Percentiles rank a stretch among this genome's conserved stretches.
Conservation (phyloP, 306 rosid species). For the Adenanthera pavonina region DNA sequence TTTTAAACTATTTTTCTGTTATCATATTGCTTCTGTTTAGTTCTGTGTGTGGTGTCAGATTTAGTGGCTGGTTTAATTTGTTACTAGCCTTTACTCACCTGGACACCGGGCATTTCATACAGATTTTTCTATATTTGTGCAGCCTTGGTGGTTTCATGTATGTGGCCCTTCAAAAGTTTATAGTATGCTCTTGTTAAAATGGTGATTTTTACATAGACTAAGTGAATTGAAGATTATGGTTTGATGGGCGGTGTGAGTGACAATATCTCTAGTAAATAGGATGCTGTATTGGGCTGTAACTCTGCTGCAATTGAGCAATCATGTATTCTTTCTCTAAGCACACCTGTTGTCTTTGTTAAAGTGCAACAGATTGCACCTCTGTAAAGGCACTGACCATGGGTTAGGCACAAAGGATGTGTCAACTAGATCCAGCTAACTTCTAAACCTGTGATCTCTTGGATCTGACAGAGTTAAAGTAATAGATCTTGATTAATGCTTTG, state of each 20-base stretch:
- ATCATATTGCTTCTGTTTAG: background rate
- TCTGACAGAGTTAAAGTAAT: conserved; percentile 20
- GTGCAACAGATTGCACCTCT: conserved; percentile 26
- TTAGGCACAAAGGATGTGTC: conserved; percentile 27
- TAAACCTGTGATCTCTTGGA: conserved; percentile 7
- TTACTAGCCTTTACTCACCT: background rate
- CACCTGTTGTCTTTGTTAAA: conserved; percentile 20
- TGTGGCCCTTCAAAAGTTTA: background rate
- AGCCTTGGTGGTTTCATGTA: conserved; percentile 15
- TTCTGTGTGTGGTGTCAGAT: background rate
- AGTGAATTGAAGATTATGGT: conserved; percentile 32
- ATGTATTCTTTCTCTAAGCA: conserved; percentile 29
- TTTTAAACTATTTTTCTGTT: background rate
- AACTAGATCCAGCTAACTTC: conserved; percentile 11
- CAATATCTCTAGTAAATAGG: conserved; percentile 40
- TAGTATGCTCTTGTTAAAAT: background rate
- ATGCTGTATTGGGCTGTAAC: conserved; percentile 30
- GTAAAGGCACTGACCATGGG: conserved; percentile 21
- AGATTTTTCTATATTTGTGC: conserved; percentile 15
- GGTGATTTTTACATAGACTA: conserved; percentile 7
- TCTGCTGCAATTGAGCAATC: conserved; percentile 33
- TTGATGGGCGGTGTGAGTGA: conserved; percentile 29
- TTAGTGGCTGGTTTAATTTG: conserved; percentile 22
- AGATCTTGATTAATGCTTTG: conserved; percentile 16
- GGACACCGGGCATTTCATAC: background rate